Conservation (phyloP, 1,139 yeast species). For the Hanseniaspora gamundiae region DNA sequence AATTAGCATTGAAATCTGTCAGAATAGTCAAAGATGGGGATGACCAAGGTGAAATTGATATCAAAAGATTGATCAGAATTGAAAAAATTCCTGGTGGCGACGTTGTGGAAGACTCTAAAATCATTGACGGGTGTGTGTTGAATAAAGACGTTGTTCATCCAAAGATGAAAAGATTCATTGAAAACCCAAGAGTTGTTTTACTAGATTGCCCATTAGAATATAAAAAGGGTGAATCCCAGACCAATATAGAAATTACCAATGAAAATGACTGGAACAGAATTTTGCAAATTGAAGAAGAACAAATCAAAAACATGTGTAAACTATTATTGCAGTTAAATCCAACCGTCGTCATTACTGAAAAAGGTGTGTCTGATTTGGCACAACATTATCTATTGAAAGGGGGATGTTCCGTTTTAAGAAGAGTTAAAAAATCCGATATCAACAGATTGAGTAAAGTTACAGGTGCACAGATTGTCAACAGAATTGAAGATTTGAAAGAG, state of each 20-base stretch:
- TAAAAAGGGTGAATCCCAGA: conserved; percentile 98
- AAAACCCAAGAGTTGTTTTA: conserved; percentile 77
- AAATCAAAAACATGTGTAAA: conserved; percentile 78
- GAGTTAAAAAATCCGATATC: conserved; percentile 92
- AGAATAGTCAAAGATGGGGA: conserved; percentile 51
- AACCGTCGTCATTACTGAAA: conserved; percentile 90
- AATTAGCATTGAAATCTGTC: conserved; percentile 77
- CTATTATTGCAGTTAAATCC: conserved; percentile 79
- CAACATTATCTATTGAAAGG: conserved; percentile 93
- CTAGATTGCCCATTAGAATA: conserved; percentile 96
- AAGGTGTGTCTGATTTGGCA: conserved; percentile 96
- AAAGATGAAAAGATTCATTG: conserved; percentile 82
- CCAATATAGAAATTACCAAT: conserved; percentile 92
- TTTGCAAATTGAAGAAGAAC: conserved; percentile 95
- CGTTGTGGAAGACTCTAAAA: conserved; percentile 65
- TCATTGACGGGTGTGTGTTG: conserved; percentile 81
- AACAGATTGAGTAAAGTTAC: conserved; percentile 95
- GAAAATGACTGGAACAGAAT: conserved; percentile 96
- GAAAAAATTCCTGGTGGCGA: conserved; percentile 98
- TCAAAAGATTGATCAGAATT: conserved; percentile 82
- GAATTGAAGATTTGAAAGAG: conserved; percentile 89
- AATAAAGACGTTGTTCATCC: conserved; percentile 98
- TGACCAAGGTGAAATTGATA: conserved; percentile 54
- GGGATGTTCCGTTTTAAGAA: conserved; percentile 83
- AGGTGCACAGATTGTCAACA: conserved; percentile 93